These are phyloP conservation scores for Kwoniella sp. DNA, from an alignment of 768 basidiomycete genomes.

Conservation along the genomic window DNA sequence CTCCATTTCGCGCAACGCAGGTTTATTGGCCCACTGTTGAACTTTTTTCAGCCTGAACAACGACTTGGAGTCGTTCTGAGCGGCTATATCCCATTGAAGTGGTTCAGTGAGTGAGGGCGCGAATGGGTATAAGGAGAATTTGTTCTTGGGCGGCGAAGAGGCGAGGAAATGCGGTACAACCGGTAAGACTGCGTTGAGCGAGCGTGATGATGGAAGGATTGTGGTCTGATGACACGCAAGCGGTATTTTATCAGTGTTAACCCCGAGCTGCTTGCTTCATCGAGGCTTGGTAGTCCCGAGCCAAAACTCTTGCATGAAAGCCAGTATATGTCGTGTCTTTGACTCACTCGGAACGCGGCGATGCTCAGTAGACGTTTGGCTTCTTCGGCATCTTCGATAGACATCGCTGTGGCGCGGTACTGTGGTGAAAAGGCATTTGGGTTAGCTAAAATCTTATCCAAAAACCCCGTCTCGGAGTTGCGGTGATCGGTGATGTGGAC, in stretches of 20 bases:
- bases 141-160: conserved; percentile 2
- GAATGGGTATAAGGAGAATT: conserved; percentile 24
- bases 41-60: conserved; percentile 20
- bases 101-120: conserved; percentile 14
- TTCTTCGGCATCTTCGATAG: conserved; percentile 9
- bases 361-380: conserved; percentile 12
- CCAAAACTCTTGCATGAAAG: too few relatives aligned
- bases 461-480: too few relatives aligned
- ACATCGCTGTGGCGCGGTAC: conserved; percentile 22
- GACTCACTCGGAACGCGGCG: conserved; percentile 12
- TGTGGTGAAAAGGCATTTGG: not conserved
- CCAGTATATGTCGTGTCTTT: not conserved
- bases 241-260: too few relatives aligned
- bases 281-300: not conserved
- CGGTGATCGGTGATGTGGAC: too few relatives aligned
- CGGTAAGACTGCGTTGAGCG: conserved; percentile 9
- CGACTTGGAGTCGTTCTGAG: not conserved
- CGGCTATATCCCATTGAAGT: conserved; percentile 7
- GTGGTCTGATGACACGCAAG: not conserved
- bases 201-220: conserved; percentile 13
- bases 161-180: conserved; percentile 9
- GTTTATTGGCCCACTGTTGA: conserved; percentile 18
- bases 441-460: too few relatives aligned
- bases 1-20: conserved; percentile 20
- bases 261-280: too few relatives aligned